Percentiles rank a stretch among this genome's conserved stretches.
Conservation (phyloP, 768 basidiomycete genomes). For the Trametes villosa region DNA sequence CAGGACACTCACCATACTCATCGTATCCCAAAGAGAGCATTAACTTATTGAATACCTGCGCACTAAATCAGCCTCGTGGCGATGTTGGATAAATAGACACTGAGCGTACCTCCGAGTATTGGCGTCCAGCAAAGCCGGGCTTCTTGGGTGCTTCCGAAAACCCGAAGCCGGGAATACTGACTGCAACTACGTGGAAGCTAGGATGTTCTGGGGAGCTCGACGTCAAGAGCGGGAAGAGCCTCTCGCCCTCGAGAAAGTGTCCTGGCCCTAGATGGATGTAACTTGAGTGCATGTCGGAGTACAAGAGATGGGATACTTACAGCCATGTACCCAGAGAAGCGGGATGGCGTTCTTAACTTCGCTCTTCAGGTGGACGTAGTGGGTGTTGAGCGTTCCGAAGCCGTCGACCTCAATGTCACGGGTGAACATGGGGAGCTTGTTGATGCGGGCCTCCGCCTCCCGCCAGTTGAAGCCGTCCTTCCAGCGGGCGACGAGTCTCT, state of each 20-base stretch:
- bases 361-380: slow-evolving; percentile 62
- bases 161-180: slow-evolving; percentile 62
- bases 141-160: slow-evolving; percentile 61
- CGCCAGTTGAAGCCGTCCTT: slow-evolving; percentile 58
- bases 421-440: slow-evolving; percentile 59
- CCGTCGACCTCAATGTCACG: slow-evolving; percentile 50
- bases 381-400: slow-evolving; percentile 52
- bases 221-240: slow-evolving; percentile 57
- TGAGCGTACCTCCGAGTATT: slow-evolving; percentile 54
- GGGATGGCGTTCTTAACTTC: slow-evolving; percentile 50
- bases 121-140: slow-evolving; percentile 49
- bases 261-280: slow-evolving; percentile 55
- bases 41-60: slow-evolving; percentile 32
- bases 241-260: slow-evolving; percentile 56
- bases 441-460: slow-evolving; percentile 51
- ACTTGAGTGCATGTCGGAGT: not conserved
- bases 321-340: slow-evolving; percentile 63
- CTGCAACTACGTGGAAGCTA: slow-evolving; percentile 63
- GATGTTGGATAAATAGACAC: not conserved
- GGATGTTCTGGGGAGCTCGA: slow-evolving; percentile 36
- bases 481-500: slow-evolving; percentile 54
- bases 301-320: slow-evolving; percentile 33
- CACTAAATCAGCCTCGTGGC: too few relatives aligned
- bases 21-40: slow-evolving; percentile 25
- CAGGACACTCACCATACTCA: not conserved